Conservation (phyloP, 345 rosid species). For the Lepidium didymum region DNA sequence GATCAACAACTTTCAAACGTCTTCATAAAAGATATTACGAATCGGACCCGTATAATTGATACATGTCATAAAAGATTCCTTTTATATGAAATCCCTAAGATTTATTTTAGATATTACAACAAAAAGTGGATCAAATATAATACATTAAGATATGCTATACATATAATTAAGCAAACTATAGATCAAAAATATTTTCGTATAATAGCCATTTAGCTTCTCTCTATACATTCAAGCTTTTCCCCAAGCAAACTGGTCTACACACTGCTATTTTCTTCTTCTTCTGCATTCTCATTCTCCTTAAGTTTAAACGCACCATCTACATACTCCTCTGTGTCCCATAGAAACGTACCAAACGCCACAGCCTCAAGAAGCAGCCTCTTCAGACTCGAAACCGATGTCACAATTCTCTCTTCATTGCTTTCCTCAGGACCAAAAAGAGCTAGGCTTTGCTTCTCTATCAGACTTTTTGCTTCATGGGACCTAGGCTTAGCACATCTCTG, state of each 20-base stretch:
- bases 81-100: too few species aligned
- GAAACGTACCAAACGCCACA: constrained; percentile 80
- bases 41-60: too few species aligned
- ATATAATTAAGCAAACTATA: constrained; percentile 1
- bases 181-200: neutral
- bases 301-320: constrained; percentile 60
- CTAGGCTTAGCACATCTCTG: constrained; percentile 61
- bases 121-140: neutral
- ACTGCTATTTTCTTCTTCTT: constrained; percentile 30
- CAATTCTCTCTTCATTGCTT: constrained; percentile 36
- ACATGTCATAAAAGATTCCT: too few species aligned
- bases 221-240: neutral
- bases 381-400: constrained; percentile 68
- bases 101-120: neutral
- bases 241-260: constrained; percentile 12
- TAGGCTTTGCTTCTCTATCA: constrained; percentile 60
- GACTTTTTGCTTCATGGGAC: constrained; percentile 49
- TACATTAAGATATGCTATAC: neutral
- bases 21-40: too few species aligned
- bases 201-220: neutral
- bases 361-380: constrained; percentile 88
- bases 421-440: constrained; percentile 63
- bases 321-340: constrained; percentile 81
- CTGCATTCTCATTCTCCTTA: constrained; percentile 34
- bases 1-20: too few species aligned